Evolutionary conservation across 2,329 filamentous ascomycete species (phyloP), one percentile per base, ranked within the genome.

Genomic region (Hymenoscyphus fructigenus): DNA sequence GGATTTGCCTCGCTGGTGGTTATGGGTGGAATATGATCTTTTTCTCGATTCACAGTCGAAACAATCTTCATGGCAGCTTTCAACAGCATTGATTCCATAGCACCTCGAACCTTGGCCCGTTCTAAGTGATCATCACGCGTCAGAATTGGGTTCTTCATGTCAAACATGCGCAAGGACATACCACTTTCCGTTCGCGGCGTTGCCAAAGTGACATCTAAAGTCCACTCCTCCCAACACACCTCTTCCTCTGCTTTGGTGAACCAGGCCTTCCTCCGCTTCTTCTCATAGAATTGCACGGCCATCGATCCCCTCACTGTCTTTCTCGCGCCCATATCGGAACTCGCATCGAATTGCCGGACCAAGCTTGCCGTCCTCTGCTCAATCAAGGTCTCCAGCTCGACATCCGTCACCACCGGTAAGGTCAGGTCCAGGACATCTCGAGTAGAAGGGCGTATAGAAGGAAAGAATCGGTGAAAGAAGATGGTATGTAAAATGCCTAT

Each of bases 381-480:
- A 74, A 99, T 96, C 75, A 97, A 86, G 36, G 92, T 95, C 77
- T 96, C 92, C 69, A 98, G 88, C 78, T 97, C 92, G 69, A 90
- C 89, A 75, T 97, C 92, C 76, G 93, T 88, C 75, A 98, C 91
- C 74, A 91, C 91, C 60, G 95, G 93, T 32, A 98, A 86, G 38
- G 92, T 93, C 67, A 97, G 85, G 78, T 96, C 93, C 70, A 97
- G 88, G 68, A 97, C 88, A 75, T 97, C 93, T 79, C 92, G 89
- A 68, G 92, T 93, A 68, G 87, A 86, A 5, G 95, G 94, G 53
- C 86, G 83, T 72, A 97, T 85, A 65, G 92, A 89, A 64, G 92
- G 92, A 83, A 98, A 97, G 85, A 94, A 96, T 75, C 95, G 91
- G 81, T 97, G 93, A 85, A 98, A 98, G 87, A 98, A 99, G 78